phyloP scores from a whole-genome alignment of 1,284 basidiomycete genomes.

The Pyrrhoderma lamaoense region DNA sequence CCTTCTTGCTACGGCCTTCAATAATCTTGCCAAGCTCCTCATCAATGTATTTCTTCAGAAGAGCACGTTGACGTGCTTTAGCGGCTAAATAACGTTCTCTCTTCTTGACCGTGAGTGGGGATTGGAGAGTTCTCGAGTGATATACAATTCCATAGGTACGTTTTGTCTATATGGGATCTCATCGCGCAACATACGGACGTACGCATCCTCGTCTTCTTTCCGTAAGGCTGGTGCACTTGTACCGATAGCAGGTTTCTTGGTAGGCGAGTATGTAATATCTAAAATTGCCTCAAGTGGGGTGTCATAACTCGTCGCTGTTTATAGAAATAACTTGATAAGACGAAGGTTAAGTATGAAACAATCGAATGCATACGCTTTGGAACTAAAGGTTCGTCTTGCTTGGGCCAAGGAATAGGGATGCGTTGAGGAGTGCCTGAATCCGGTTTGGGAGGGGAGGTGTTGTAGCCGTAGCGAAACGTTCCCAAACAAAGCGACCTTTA shows the following conservation, averaged over 20 bases:
- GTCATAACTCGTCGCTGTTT: slow-evolving; percentile 13
- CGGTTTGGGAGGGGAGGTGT: slow-evolving; percentile 47
- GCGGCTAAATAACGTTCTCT: slow-evolving; percentile 62
- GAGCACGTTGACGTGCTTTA: slow-evolving; percentile 37
- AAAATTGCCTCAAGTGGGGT: slow-evolving; percentile 8
- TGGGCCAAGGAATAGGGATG: slow-evolving; percentile 62
- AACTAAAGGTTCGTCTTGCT: slow-evolving; percentile 32
- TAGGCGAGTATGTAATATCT: slow-evolving; percentile 15
- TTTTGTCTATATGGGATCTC: slow-evolving; percentile 39
- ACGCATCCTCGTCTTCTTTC: slow-evolving; percentile 38
- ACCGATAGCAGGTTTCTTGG: background rate
- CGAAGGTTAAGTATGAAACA: background rate
- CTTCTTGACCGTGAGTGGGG: slow-evolving; percentile 76
- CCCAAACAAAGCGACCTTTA: slow-evolving; percentile 52
- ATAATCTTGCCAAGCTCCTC: slow-evolving; percentile 45
- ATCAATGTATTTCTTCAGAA: slow-evolving; percentile 46
- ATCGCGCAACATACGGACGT: slow-evolving; percentile 46
- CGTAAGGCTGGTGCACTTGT: background rate
- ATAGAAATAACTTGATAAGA: background rate
- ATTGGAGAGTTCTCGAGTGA: slow-evolving; percentile 65
- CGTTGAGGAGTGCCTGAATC: slow-evolving; percentile 29
- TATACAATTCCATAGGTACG: slow-evolving; percentile 52
- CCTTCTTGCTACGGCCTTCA: slow-evolving; percentile 46
- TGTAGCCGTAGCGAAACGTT: slow-evolving; percentile 59
- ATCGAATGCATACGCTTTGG: slow-evolving; percentile 38